These are phyloP conservation scores for Pythium apleroticum DNA, from an alignment of 352 stramenopile genomes.

Conservation along the genomic window DNA sequence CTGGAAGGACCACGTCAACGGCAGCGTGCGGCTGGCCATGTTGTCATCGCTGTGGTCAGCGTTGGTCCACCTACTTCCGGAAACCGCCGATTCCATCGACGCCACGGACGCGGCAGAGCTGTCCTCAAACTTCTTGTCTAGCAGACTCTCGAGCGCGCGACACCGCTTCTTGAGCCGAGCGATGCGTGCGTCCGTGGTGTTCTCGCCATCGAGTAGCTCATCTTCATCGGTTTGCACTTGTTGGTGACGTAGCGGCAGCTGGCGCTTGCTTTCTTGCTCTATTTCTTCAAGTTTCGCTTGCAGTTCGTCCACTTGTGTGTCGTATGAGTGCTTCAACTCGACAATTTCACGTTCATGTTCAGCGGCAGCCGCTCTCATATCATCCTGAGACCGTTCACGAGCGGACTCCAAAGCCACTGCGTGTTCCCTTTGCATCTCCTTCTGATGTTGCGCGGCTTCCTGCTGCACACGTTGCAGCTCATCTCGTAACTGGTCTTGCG, in stretches of 20 bases:
- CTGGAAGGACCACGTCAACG: constrained; percentile 21
- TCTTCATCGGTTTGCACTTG: constrained; percentile 16
- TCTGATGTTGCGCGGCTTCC: not conserved
- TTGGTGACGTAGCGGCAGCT: constrained; percentile 5
- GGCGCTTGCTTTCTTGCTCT: constrained; percentile 11
- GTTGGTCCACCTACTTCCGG: constrained; percentile 11
- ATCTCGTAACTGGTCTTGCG: not conserved
- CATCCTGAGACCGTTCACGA: not conserved
- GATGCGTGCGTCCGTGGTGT: constrained; percentile 31
- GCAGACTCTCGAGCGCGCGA: constrained; percentile 47
- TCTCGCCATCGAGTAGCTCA: constrained; percentile 3
- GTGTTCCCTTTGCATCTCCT: constrained; percentile 1
- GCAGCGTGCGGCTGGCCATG: constrained; percentile 17
- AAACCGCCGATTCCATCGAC: constrained; percentile 16
- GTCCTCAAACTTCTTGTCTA: constrained; percentile 65
- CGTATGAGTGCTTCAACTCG: not conserved
- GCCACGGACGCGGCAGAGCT: constrained; percentile 21
- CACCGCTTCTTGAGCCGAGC: constrained; percentile 48
- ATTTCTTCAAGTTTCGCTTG: not conserved
- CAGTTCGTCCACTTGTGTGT: constrained; percentile 2
- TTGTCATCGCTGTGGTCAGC: constrained; percentile 2
- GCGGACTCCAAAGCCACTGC: not conserved
- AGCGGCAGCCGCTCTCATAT: not conserved
- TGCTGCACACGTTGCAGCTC: constrained; percentile 7
- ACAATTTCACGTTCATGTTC: not conserved